phyloP scores from a whole-genome alignment of 176 grass and related monocot species.

The Areca catechu region DNA sequence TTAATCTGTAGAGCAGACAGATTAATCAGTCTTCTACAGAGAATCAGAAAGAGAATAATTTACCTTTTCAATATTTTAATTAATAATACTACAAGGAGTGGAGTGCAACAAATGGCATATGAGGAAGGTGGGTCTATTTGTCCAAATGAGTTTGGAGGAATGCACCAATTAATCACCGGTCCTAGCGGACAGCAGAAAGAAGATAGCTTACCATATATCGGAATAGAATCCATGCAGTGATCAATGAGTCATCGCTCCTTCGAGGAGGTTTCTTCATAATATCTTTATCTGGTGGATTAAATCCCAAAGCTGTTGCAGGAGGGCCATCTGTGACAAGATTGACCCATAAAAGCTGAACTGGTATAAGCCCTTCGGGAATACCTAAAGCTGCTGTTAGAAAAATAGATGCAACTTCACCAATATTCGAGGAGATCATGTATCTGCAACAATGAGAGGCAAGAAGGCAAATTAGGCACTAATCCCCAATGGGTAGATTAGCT shows the following conservation, averaged over 20 bases:
- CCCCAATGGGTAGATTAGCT: no score
- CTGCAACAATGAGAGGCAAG: constrained; percentile 20
- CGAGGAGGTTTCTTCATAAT: constrained; percentile 98
- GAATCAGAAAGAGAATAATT: no score
- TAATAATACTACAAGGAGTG: no score
- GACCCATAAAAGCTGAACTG: constrained; percentile 96
- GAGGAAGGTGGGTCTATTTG: no score
- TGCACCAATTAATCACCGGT: no score
- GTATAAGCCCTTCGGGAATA: constrained; percentile 96
- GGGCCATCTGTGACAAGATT: constrained; percentile 93
- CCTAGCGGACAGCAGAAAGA: background rate
- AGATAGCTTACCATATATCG: constrained; percentile 71
- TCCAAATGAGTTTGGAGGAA: no score
- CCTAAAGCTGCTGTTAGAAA: constrained; percentile 91
- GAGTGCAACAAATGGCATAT: no score
- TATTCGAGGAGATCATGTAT: constrained; percentile 99
- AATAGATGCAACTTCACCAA: constrained; percentile 95
- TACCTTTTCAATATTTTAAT: no score
- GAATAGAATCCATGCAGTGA: constrained; percentile 91
- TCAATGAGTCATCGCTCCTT: constrained; percentile 83
- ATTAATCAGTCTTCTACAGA: no score
- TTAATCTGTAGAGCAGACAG: no score
- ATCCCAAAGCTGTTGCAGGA: constrained; percentile 90
- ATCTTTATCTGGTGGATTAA: constrained; percentile 94
- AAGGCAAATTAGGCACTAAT: constrained; percentile 12